A percentile compares a stretch with the other conserved stretches of the same genome.
These are phyloP conservation scores for Passiflora organensis DNA, from an alignment of 345 rosid species.

Conservation along the genomic window DNA sequence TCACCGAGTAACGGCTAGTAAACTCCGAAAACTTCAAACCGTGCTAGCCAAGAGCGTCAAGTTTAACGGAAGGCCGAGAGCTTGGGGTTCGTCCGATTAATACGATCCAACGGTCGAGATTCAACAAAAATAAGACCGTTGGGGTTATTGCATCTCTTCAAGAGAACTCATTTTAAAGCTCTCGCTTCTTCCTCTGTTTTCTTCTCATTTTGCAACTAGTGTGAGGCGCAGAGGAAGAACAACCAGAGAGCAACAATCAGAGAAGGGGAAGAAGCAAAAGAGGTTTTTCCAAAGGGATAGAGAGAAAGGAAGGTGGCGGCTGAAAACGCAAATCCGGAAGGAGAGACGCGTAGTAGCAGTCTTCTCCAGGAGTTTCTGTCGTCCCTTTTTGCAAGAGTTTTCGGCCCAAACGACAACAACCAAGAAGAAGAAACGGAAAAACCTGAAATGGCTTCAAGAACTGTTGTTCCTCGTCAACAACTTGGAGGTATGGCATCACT, in stretches of 20 bases:
- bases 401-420: conserved; percentile 23
- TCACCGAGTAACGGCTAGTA: too few relatives aligned
- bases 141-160: conserved; percentile 11
- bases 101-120: too few relatives aligned
- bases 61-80: too few relatives aligned
- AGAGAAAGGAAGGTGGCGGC: conserved; percentile 42
- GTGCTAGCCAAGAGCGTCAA: too few relatives aligned
- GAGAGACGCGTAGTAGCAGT: conserved; percentile 43
- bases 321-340: conserved; percentile 25
- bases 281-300: too few relatives aligned
- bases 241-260: conserved; percentile 12
- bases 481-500: conserved; percentile 36
- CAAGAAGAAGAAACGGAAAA: conserved; percentile 21
- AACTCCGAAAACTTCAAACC: too few relatives aligned
- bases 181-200: too few relatives aligned
- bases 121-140: too few relatives aligned
- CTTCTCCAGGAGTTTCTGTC: conserved; percentile 67
- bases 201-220: neutral
- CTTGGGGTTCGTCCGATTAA: too few relatives aligned
- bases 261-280: neutral
- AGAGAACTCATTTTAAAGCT: too few relatives aligned
- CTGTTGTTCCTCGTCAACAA: conserved; percentile 29
- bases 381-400: too few relatives aligned
- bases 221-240: neutral
- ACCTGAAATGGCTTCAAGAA: conserved; percentile 45